Percentiles rank a stretch among this genome's conserved stretches.
Evolutionary conservation across 2,329 filamentous ascomycete species (phyloP).

Genomic region (Seiridium unicorne): DNA sequence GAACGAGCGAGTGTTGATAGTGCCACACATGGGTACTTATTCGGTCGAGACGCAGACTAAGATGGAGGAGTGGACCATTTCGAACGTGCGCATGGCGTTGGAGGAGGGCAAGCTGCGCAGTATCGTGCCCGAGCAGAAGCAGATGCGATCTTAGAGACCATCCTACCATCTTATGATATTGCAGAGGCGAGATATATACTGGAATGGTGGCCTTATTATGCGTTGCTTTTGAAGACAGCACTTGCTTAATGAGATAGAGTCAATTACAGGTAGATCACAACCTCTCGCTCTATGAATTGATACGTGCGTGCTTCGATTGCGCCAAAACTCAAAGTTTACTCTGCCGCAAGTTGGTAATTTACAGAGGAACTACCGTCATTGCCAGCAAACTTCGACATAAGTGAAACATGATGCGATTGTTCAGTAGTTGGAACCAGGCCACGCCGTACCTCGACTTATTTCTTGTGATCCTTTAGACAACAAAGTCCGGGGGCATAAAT

Average conservation of each 20-base stretch:
- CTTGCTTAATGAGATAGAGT: neutral
- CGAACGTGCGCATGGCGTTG: conserved; percentile 65
- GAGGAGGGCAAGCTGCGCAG: conserved; percentile 62
- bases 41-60: conserved; percentile 64
- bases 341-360: too few relatives aligned
- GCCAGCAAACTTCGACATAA: too few relatives aligned
- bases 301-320: too few relatives aligned
- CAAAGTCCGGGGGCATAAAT: neutral
- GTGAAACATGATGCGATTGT: too few relatives aligned
- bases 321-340: too few relatives aligned
- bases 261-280: neutral
- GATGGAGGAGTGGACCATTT: conserved; percentile 76
- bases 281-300: neutral
- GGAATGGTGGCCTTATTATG: neutral
- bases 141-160: conserved; percentile 15
- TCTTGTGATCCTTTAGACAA: neutral
- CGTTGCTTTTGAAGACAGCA: too few relatives aligned
- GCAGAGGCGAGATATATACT: neutral
- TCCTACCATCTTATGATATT: neutral
- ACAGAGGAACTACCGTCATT: too few relatives aligned
- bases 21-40: conserved; percentile 87
- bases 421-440: too few relatives aligned
- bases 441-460: too few relatives aligned
- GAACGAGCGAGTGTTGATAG: conserved; percentile 70
- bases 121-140: conserved; percentile 69